Evolutionary conservation across 176 grass and related monocot species (phyloP), one percentile per base, ranked within the genome.

Genomic region (Ananas comosus): DNA sequence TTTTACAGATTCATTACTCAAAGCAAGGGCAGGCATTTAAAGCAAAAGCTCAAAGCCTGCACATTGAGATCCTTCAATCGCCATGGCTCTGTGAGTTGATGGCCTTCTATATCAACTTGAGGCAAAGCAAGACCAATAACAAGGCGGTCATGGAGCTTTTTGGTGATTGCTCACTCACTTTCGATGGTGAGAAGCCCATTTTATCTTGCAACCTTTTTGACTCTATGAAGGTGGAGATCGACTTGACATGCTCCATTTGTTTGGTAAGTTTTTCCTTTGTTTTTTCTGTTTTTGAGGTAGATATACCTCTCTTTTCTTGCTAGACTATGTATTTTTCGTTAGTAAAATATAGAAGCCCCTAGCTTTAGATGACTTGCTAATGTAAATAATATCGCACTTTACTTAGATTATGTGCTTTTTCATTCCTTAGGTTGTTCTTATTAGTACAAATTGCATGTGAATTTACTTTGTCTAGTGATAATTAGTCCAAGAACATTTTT

Each of bases 41-140:
- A 78, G 81, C 86, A 11, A 83, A 92, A 65, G 86, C 93, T 4
- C 89, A 87, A 49, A 97, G 82, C 16, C 64, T 92, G 73, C 86
- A 87, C 69, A 87, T 97, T 75, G 93, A 97, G 66, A 92, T 97
- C 64, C 93, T 97, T 29, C 89, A 97, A 18, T 97, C 93, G 48
- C 93, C 93, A 75, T 92, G 93, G 84, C 71, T 97, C 2, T 85
- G 74, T 1, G 89, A 97, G 63, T 69, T 97, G 2, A 96, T 96
- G 83, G 93, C 89, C 50, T 92, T 92, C 64, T 89, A 92, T 73
- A 85, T 96, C 74, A 96, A 96, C 70, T 67, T 90, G 81, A 89
- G 81, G 54, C 19, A 81, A 52, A 85, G 68, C 42, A 81, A 74
- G 33, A 78, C 68, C 52, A 89, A 87, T 27, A 79, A 79, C 9